Conservation (phyloP, 495 filamentous ascomycete species). For the Hyaloscypha finlandica region DNA sequence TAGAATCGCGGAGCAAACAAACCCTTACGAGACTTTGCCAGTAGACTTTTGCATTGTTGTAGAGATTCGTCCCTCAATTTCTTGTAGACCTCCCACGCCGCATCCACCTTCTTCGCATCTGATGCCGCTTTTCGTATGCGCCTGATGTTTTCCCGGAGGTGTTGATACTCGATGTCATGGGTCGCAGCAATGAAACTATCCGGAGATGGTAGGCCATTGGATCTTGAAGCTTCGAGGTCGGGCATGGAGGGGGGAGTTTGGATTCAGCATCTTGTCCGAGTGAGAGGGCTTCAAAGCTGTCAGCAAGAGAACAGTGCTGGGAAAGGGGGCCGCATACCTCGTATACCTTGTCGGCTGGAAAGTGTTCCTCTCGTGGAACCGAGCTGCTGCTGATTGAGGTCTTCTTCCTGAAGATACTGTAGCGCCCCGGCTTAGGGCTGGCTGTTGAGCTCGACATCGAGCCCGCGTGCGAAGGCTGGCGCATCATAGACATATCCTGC, state of each 20-base stretch:
- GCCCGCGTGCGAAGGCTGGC: constrained; percentile 23
- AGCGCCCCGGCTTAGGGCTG: constrained; percentile 18
- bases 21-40: constrained; percentile 31
- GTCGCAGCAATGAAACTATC: constrained; percentile 26
- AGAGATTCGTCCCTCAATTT: constrained; percentile 33
- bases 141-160: constrained; percentile 32
- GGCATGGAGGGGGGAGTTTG: constrained; percentile 17
- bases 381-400: background rate
- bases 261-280: constrained; percentile 22
- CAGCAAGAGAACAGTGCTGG: background rate
- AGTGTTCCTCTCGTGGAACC: background rate
- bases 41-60: constrained; percentile 31
- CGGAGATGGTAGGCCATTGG: constrained; percentile 27
- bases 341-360: constrained; percentile 23
- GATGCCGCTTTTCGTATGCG: constrained; percentile 32
- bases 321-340: constrained; percentile 13
- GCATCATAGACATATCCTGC: constrained; percentile 23
- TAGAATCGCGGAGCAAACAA: background rate
- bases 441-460: constrained; percentile 18
- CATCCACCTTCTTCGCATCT: constrained; percentile 36
- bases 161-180: constrained; percentile 29
- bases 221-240: constrained; percentile 25
- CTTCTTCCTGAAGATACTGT: constrained; percentile 29
- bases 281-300: constrained; percentile 6
- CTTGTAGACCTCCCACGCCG: constrained; percentile 36